A percentile compares a stretch with the other conserved stretches of the same genome.
These are phyloP conservation scores for Aspergillus ellipticus DNA, from an alignment of 495 filamentous ascomycete genomes.

Conservation along the genomic window DNA sequence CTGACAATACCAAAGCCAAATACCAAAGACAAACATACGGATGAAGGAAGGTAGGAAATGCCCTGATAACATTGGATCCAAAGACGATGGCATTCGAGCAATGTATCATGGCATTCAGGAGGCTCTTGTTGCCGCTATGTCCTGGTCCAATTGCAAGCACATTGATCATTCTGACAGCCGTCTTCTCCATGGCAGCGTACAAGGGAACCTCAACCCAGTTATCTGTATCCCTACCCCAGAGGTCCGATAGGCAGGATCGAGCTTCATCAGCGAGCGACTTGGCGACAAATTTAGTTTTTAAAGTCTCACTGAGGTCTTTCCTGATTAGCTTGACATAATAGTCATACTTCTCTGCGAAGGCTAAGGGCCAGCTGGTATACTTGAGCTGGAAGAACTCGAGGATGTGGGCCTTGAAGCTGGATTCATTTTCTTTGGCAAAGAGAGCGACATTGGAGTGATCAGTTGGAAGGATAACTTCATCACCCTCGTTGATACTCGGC, in stretches of 20 bases:
- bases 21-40: background rate
- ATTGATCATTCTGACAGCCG: slow-evolving; percentile 9
- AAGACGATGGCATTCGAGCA: slow-evolving; percentile 13
- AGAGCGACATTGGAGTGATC: slow-evolving; percentile 9
- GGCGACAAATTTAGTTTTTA: slow-evolving; percentile 6
- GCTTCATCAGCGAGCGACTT: slow-evolving; percentile 8
- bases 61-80: slow-evolving; percentile 12
- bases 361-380: slow-evolving; percentile 14
- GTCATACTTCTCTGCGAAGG: slow-evolving; percentile 12
- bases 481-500: slow-evolving; percentile 15
- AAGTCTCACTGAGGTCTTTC: slow-evolving; percentile 11
- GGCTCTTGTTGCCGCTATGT: background rate
- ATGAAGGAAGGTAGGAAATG: slow-evolving; percentile 10
- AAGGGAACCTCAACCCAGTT: slow-evolving; percentile 8
- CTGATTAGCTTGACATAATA: slow-evolving; percentile 15
- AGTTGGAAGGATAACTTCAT: slow-evolving; percentile 10
- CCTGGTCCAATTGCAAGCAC: slow-evolving; percentile 12
- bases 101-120: slow-evolving; percentile 10
- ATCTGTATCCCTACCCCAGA: slow-evolving; percentile 12
- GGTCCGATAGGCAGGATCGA: slow-evolving; percentile 10
- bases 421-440: slow-evolving; percentile 11
- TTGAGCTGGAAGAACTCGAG: slow-evolving; percentile 12
- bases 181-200: slow-evolving; percentile 12
- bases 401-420: slow-evolving; percentile 12
- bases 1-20: background rate